Evolutionary conservation across 1,139 yeast genomes (phyloP), one percentile per base, ranked within the genome.

Genomic region (Arxiozyma heterogenica): DNA sequence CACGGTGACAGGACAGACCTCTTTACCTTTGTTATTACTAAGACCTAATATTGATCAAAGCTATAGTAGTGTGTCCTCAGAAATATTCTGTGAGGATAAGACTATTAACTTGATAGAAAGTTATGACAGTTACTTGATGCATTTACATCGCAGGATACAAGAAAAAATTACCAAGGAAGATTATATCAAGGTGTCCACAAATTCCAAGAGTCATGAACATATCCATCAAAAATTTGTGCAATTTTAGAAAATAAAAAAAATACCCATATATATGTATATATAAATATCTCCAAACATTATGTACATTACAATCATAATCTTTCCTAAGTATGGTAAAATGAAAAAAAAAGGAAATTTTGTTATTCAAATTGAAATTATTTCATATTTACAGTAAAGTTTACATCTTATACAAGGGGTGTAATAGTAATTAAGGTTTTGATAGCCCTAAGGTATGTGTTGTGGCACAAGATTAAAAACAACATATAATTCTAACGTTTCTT

Each of bases 31-130:
- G 7, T 56, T 61, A 5, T 58, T 64, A 1, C 53, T 68, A 51
- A 65, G 71, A 54, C 71, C 71, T 11, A 62, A 63, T 51, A 54
- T 64, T 18, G 71, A 65, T 47, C 60, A 56, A n/a, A 59, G 67
- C 47, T 69, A 67, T 55, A 58, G 65, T 44, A 57, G 55, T 21
- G 64, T 64, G 3, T 59, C 67, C 59, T 51, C 76, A 52, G 83
- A 82, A 49, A 65, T 79, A 53, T 72, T 93, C 65, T 80, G 84
- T 30, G 98, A 93, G 64, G 98, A 93, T 65, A 77, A 83, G 55
- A 77, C 84, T 1, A 74, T 80, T 43, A 81, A 78, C 52, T 70
- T 75, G 57, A 66, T 74, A 3, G 74, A 73, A 64, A 76, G 81
- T 22, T 83, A 79, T 64, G 71, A 80, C 4, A 93, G 84, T 53